phyloP scores from a whole-genome alignment of 805 yeast genomes.

The Metschnikowia koreensis region DNA sequence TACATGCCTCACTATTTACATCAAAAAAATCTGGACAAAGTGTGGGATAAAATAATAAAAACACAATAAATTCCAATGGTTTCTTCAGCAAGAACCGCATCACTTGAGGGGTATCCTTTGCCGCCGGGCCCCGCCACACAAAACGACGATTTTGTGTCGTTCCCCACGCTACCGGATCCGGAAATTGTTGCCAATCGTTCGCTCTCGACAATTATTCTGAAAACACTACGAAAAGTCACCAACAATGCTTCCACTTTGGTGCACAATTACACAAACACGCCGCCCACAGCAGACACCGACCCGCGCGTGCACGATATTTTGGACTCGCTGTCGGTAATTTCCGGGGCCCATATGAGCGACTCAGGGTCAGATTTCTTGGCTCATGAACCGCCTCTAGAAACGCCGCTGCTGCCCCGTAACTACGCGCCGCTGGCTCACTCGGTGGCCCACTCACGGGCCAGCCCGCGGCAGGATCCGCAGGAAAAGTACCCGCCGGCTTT shows the following conservation, averaged over 20 bases:
- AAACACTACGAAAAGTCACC: constrained; percentile 41
- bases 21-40: too few relatives aligned
- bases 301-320: constrained; percentile 5
- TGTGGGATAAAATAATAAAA: too few relatives aligned
- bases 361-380: background rate
- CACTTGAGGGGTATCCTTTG: constrained; percentile 2
- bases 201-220: constrained; percentile 33
- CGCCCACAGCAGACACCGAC: constrained; percentile 3
- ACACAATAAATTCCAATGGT: background rate
- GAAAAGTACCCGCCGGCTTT: background rate
- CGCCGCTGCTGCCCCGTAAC: background rate
- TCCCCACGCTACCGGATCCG: constrained; percentile 45
- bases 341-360: background rate
- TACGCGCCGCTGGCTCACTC: background rate
- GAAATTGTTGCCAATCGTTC: constrained; percentile 34
- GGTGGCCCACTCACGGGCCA: background rate
- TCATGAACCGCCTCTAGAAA: background rate
- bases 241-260: constrained; percentile 41
- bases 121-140: constrained; percentile 1
- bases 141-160: constrained; percentile 37
- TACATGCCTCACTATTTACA: too few relatives aligned
- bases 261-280: constrained; percentile 17
- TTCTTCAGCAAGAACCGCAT: constrained; percentile 1
- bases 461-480: background rate
- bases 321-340: constrained; percentile 11